A percentile compares a stretch with the other conserved stretches of the same genome.
phyloP scores from a whole-genome alignment of 148 eudicot species.

The Vaccinium darrowii region DNA sequence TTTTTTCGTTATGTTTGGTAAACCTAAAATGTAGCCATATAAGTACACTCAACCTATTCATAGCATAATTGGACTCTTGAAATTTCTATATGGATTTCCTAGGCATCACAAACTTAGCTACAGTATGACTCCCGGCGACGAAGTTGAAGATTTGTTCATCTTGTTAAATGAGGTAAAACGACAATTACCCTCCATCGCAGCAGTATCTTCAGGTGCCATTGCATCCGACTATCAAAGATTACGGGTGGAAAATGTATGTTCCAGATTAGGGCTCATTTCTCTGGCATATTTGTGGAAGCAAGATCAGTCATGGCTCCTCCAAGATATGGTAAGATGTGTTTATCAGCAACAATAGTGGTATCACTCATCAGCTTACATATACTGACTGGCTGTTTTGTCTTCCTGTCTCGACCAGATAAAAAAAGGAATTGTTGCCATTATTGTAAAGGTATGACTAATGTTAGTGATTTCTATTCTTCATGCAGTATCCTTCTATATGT shows the following conservation, averaged over 20 bases:
- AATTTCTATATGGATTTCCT: conserved; percentile 13
- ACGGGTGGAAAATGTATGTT: conserved; percentile 92
- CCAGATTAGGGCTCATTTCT: conserved; percentile 91
- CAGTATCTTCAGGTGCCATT: conserved; percentile 97
- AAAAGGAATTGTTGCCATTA: conserved; percentile 64
- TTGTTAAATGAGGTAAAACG: conserved; percentile 77
- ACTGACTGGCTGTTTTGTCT: conserved; percentile 13
- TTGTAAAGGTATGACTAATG: conserved; percentile 67
- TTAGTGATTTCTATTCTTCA: background rate
- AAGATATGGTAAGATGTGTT: conserved; percentile 63
- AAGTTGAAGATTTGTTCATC: conserved; percentile 89
- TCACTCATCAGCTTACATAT: background rate
- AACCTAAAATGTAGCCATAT: no score
- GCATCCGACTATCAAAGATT: conserved; percentile 96
- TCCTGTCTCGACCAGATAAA: conserved; percentile 48
- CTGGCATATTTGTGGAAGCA: conserved; percentile 94
- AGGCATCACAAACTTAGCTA: conserved; percentile 86
- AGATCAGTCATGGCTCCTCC: conserved; percentile 82
- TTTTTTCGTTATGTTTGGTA: no score
- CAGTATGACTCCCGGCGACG: conserved; percentile 90
- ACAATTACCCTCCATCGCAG: conserved; percentile 69
- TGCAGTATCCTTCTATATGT: background rate
- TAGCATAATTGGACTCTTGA: background rate
- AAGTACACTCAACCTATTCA: background rate
- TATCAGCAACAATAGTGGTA: background rate